These are phyloP conservation scores for Coemansia sp. DNA, from an alignment of 192 early-diverging fungal species.

Conservation along the genomic window DNA sequence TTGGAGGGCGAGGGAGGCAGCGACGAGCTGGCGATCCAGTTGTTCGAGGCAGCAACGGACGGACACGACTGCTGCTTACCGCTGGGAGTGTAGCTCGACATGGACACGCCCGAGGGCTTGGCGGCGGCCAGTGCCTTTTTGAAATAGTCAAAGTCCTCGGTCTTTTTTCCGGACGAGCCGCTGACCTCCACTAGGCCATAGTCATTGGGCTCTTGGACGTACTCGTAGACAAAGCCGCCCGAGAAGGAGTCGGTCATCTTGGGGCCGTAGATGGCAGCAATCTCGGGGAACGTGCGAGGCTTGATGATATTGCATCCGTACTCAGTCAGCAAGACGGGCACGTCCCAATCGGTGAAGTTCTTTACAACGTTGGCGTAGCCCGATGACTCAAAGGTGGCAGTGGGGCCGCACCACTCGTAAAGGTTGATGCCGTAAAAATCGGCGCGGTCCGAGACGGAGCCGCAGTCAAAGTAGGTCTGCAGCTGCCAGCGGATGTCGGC, in stretches of 20 bases:
- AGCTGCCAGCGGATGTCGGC: slow-evolving; percentile 66
- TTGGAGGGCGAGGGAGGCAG: slow-evolving; percentile 70
- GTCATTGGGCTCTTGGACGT: slow-evolving; percentile 72
- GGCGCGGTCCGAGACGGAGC: slow-evolving; percentile 57
- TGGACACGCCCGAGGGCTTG: slow-evolving; percentile 59
- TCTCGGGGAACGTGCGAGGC: slow-evolving; percentile 71
- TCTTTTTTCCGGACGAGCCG: slow-evolving; percentile 39
- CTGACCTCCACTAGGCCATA: slow-evolving; percentile 72
- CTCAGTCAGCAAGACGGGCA: slow-evolving; percentile 75
- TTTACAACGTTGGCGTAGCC: slow-evolving; percentile 68
- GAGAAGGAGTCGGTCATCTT: slow-evolving; percentile 71
- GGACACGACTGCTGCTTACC: slow-evolving; percentile 46
- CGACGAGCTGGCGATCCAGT: slow-evolving; percentile 60
- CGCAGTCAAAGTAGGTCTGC: slow-evolving; percentile 74
- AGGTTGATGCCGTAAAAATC: slow-evolving; percentile 79
- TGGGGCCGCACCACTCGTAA: slow-evolving; percentile 78
- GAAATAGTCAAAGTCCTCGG: slow-evolving; percentile 67
- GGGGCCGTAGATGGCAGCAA: slow-evolving; percentile 66
- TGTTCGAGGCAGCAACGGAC: slow-evolving; percentile 48
- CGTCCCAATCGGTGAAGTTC: slow-evolving; percentile 62
- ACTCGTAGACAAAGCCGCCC: slow-evolving; percentile 78
- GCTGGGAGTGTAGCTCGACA: slow-evolving; percentile 57
- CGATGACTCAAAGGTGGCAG: slow-evolving; percentile 62
- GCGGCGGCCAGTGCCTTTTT: slow-evolving; percentile 58
- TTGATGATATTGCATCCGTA: slow-evolving; percentile 75